Conservation (phyloP, 2,329 filamentous ascomycete genomes). For the Ascomycota sp. region DNA sequence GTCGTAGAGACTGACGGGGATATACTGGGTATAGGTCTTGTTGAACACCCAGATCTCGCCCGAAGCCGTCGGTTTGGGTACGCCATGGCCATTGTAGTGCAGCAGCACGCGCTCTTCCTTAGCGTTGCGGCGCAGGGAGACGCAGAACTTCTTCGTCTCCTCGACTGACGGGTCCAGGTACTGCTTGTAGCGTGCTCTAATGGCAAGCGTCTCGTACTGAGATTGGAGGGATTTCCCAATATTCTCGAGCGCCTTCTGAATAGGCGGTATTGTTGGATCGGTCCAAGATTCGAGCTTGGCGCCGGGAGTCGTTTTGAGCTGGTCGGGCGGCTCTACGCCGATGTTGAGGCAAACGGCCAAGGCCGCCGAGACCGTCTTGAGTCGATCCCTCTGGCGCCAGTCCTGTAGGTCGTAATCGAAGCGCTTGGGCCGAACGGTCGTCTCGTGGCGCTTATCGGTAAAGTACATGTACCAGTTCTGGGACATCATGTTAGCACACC, state of each 20-base stretch:
- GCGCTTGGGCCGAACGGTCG: conserved; percentile 65
- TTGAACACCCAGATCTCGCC: conserved; percentile 99
- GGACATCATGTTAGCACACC: conserved; percentile 1
- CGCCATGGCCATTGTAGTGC: conserved; percentile 95
- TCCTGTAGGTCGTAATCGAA: conserved; percentile 50
- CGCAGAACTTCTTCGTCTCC: conserved; percentile 90
- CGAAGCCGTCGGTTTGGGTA: conserved; percentile 82
- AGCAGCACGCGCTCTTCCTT: conserved; percentile 93
- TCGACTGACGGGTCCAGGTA: conserved; percentile 91
- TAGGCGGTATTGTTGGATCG: conserved; percentile 61
- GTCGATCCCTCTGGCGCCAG: conserved; percentile 88
- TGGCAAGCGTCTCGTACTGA: conserved; percentile 86
- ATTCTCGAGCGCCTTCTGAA: conserved; percentile 70
- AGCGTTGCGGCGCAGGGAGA: conserved; percentile 70
- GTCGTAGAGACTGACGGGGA: conserved; percentile 86
- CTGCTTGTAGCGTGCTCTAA: conserved; percentile 92
- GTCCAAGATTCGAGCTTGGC: conserved; percentile 94
- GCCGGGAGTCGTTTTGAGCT: conserved; percentile 82
- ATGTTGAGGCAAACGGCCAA: conserved; percentile 91
- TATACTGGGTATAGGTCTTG: conserved; percentile 95
- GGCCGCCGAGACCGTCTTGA: conserved; percentile 91
- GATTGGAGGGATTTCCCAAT: conserved; percentile 91
- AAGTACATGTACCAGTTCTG: conserved; percentile 99
- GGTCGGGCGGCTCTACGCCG: conserved; percentile 88
- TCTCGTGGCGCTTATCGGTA: conserved; percentile 93